Conservation (phyloP, 768 basidiomycete genomes). For the Boletus rubescentipes region DNA sequence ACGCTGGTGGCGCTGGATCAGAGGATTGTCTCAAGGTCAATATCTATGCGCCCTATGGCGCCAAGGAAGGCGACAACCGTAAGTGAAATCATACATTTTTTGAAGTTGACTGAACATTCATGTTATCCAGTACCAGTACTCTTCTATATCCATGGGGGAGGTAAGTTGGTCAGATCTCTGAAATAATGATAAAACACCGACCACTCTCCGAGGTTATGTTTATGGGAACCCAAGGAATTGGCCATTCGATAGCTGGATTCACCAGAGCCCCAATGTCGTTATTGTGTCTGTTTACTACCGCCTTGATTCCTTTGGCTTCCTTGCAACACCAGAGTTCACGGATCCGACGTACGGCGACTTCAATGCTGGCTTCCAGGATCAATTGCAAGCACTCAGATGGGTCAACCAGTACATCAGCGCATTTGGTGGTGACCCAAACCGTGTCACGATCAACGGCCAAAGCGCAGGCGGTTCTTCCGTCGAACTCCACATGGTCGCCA, state of each 20-base stretch:
- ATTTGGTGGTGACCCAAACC: conserved; percentile 40
- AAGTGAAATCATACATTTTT: conserved; percentile 15
- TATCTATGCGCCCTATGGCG: conserved; percentile 54
- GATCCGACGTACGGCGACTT: conserved; percentile 43
- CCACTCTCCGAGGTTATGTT: conserved; percentile 43
- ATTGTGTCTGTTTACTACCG: conserved; percentile 69
- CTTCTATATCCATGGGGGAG: conserved; percentile 43
- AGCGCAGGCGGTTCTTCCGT: conserved; percentile 58
- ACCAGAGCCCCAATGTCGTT: conserved; percentile 61
- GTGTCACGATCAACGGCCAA: conserved; percentile 56
- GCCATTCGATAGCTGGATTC: conserved; percentile 66
- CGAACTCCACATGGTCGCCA: conserved; percentile 56
- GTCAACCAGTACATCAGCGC: conserved; percentile 37
- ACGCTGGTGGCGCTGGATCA: conserved; percentile 61
- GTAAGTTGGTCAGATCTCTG: conserved; percentile 8
- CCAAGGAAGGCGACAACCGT: conserved; percentile 48
- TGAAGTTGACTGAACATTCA: neutral
- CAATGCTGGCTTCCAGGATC: conserved; percentile 58
- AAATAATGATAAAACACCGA: neutral
- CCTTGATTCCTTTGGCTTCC: conserved; percentile 63
- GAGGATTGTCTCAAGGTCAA: conserved; percentile 72
- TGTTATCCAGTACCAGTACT: conserved; percentile 36
- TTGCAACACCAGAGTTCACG: conserved; percentile 47
- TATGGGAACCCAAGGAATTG: conserved; percentile 63
- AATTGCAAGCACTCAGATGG: conserved; percentile 43